Percentiles rank a stretch among this genome's conserved stretches.
These are phyloP conservation scores for Rosa hybrid DNA, from an alignment of 331 rosid species.

Conservation along the genomic window DNA sequence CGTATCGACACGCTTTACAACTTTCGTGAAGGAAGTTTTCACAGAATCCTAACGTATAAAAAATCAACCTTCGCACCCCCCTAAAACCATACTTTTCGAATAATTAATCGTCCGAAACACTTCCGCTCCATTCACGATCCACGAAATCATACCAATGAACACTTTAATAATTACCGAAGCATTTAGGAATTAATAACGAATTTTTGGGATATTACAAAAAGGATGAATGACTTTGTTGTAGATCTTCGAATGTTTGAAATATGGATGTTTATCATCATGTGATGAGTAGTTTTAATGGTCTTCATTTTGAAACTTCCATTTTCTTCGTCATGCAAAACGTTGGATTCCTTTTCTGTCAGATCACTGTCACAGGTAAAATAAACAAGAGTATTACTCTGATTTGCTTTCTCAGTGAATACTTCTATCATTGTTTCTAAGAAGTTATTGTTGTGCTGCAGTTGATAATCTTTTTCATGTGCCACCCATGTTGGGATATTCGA, in stretches of 20 bases:
- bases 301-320: conserved; percentile 13
- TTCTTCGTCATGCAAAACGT: conserved; percentile 49
- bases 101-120: too few relatives aligned
- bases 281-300: background rate
- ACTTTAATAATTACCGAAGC: too few relatives aligned
- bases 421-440: conserved; percentile 23
- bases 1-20: too few relatives aligned
- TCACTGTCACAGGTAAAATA: conserved; percentile 69
- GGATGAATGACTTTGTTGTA: too few relatives aligned
- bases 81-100: too few relatives aligned
- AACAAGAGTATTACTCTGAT: conserved; percentile 19
- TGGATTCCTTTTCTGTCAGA: conserved; percentile 62
- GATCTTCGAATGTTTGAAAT: background rate
- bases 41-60: too few relatives aligned
- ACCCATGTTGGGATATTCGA: conserved; percentile 83
- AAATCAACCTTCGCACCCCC: too few relatives aligned
- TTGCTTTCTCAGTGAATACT: conserved; percentile 1
- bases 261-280: conserved; percentile 1
- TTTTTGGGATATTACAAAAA: too few relatives aligned
- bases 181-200: too few relatives aligned
- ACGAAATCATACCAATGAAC: too few relatives aligned
- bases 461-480: conserved; percentile 68
- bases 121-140: too few relatives aligned
- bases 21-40: too few relatives aligned
- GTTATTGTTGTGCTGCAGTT: conserved; percentile 65